Conservation (phyloP, 2,329 filamentous ascomycete species). For the Chrysosporium keratinophilum region DNA sequence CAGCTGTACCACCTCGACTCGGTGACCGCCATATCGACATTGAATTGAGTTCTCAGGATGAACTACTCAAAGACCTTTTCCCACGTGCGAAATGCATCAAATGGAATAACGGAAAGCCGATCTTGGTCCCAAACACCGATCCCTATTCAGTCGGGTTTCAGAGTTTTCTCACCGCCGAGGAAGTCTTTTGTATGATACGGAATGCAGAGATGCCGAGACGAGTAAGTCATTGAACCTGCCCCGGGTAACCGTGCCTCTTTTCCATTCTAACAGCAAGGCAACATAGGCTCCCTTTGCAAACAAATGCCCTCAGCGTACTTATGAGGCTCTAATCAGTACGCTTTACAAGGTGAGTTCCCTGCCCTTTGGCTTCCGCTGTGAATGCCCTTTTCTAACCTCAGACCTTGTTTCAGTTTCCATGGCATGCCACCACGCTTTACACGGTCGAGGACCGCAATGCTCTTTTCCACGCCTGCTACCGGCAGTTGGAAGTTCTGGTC, state of each 20-base stretch:
- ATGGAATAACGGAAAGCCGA: conserved; percentile 35
- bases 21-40: conserved; percentile 41
- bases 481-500: conserved; percentile 49
- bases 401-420: conserved; percentile 38
- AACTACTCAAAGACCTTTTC: conserved; percentile 43
- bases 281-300: conserved; percentile 40
- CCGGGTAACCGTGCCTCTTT: neutral
- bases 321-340: conserved; percentile 43
- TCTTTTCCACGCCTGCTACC: conserved; percentile 35
- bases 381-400: neutral
- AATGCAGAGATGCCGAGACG: conserved; percentile 42
- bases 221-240: conserved; percentile 29
- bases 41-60: conserved; percentile 38
- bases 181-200: conserved; percentile 38
- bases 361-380: neutral
- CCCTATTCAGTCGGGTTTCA: conserved; percentile 41
- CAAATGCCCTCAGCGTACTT: conserved; percentile 44
- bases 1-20: conserved; percentile 35
- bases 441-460: conserved; percentile 39
- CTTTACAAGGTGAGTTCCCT: conserved; percentile 40
- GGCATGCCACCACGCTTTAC: conserved; percentile 38
- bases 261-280: neutral
- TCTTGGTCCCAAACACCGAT: conserved; percentile 28
- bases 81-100: conserved; percentile 42
- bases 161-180: conserved; percentile 43